Evolutionary conservation across 169 alveolate genomes (phyloP), one percentile per base, ranked within the genome.

Genomic region (Eimeria sp.): DNA sequence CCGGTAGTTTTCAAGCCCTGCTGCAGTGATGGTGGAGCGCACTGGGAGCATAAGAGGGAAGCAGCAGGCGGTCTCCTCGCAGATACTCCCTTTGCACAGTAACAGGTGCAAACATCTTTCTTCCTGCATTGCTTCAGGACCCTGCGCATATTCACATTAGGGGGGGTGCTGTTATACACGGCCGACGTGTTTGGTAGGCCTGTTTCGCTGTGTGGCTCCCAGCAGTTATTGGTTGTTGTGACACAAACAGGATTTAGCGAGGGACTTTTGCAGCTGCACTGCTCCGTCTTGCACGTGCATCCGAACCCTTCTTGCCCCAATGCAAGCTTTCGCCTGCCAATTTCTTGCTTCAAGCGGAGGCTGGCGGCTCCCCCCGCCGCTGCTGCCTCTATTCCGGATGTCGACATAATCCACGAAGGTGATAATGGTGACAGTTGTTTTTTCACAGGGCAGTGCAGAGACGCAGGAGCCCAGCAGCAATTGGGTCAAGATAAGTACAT

Each of bases 301-400:
- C 92, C 92, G 43, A 58, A 5, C 76, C 92, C 92, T 11, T 30
- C 78, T 10, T 54, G 78, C 61, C 78, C 75, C 25, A 61, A 54
- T 22, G 78, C 92, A 40, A 13, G 57, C 14, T 84, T 84, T 34
- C 58, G 65, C 30, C 80, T 57, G 80, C 92, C 92, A 0, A 84
- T 84, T 84, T 84, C 92, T 30, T 54, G 75, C 76, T 58, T 58
- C 27, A 84, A 84, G 40, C 65, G 92, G 65, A 51, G 92, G 76
- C 57, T 84, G 6, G 92, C 92, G 43, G 92, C 92, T 58, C 92
- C 92, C 34, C 92, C 92, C 22, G 92, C 78, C 61, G 92, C 92
- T 30, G 92, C 92, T 45, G 75, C 92, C 4, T 84, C 78, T 16
- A 58, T 58, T 3, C 92, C 92, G 45, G 92, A 84, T 18, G 76